Percentiles rank a stretch among this genome's conserved stretches.
phyloP scores from a whole-genome alignment of 2,329 filamentous ascomycete species.

The Aspergillus niger region DNA sequence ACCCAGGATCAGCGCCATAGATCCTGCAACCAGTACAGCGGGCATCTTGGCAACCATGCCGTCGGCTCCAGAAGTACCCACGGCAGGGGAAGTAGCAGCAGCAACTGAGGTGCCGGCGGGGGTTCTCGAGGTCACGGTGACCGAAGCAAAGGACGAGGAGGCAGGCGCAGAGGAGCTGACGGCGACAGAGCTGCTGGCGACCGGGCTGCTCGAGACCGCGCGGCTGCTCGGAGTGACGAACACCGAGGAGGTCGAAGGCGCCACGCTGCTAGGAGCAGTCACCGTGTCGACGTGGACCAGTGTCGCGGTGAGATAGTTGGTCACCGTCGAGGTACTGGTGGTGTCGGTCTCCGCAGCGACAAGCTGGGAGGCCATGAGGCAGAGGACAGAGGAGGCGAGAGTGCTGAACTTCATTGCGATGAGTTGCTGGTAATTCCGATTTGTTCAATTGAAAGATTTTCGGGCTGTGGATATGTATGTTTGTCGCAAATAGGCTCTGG shows the following conservation, averaged over 20 bases:
- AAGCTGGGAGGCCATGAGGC: constrained; percentile 37
- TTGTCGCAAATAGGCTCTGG: neutral
- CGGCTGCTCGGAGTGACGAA: constrained; percentile 35
- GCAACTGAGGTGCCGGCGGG: constrained; percentile 26
- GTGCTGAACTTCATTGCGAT: constrained; percentile 41
- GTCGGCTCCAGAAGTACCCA: constrained; percentile 19
- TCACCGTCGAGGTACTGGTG: constrained; percentile 31
- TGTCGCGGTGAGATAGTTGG: constrained; percentile 46
- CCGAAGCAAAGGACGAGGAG: constrained; percentile 13
- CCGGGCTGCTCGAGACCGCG: constrained; percentile 18
- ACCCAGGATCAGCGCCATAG: constrained; percentile 41
- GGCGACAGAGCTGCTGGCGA: constrained; percentile 32
- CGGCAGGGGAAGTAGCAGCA: constrained; percentile 16
- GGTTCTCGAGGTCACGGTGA: constrained; percentile 18
- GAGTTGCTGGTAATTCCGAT: neutral
- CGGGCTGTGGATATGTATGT: neutral
- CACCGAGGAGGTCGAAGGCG: constrained; percentile 19
- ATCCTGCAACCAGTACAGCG: constrained; percentile 39
- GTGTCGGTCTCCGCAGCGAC: constrained; percentile 31
- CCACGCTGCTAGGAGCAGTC: constrained; percentile 28
- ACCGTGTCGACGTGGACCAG: constrained; percentile 47
- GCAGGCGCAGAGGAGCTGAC: constrained; percentile 23
- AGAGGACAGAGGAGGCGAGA: constrained; percentile 36
- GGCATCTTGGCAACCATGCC: constrained; percentile 29
- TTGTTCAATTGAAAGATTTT: neutral